phyloP scores from a whole-genome alignment of 441 rosid species.

The Gossypium schwendimanii region DNA sequence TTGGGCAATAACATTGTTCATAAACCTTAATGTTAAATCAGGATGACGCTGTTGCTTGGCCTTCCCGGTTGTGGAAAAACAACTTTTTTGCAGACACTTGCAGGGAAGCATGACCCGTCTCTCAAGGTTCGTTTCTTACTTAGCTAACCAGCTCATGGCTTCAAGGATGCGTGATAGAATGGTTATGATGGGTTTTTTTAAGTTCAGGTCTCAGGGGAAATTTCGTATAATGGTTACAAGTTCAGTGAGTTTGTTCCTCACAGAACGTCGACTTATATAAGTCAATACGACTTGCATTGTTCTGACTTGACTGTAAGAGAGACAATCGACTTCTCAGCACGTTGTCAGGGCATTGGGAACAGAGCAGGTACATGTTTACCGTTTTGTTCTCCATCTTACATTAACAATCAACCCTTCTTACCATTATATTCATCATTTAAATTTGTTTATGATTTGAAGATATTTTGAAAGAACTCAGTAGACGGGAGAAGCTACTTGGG shows the following conservation, averaged over 20 bases:
- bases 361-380: conserved; percentile 19
- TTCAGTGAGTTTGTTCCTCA: conserved; percentile 29
- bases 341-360: conserved; percentile 32
- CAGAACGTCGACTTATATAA: conserved; percentile 29
- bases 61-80: conserved; percentile 46
- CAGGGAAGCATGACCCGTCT: conserved; percentile 23
- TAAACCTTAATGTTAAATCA: background rate
- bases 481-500: conserved; percentile 42
- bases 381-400: background rate
- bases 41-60: conserved; percentile 40
- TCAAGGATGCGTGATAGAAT: background rate
- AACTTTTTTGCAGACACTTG: conserved; percentile 31
- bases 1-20: background rate
- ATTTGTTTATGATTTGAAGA: background rate
- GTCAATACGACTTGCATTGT: conserved; percentile 32
- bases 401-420: background rate
- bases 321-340: conserved; percentile 32
- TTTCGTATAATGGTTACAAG: conserved; percentile 26
- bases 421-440: background rate
- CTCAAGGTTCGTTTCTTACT: conserved; percentile 23
- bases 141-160: background rate
- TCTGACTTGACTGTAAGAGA: conserved; percentile 36
- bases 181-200: background rate
- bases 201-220: conserved; percentile 26
- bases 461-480: conserved; percentile 35